Base-by-base conservation (phyloP, 2,329 filamentous ascomycete genomes). In the Fusarium oxysporum region DNA sequence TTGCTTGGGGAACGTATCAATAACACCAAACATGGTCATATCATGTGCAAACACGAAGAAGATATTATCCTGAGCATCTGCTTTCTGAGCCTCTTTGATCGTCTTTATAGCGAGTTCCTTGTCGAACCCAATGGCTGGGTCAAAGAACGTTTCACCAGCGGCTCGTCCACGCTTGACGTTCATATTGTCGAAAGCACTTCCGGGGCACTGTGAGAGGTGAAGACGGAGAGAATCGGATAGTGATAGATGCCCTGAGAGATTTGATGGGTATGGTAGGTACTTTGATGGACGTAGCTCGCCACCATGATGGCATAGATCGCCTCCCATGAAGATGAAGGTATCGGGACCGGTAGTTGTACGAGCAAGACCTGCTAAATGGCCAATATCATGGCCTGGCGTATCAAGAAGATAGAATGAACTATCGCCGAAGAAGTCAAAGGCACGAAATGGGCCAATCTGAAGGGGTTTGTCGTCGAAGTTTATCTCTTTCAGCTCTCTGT, bases 341-440 rank as follows among this genome's bases (percentile, higher is more conserved):
- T 56, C 51, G 0, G 55, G 56, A 0, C 17, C 8, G 3, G 30
- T 58, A 6, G 65, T 69, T 17, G 58, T 74, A 21, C 71, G 72
- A 5, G 47, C 71, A 4, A 74, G 40, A 3, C 68, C 72, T 5
- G 61, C 51, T 13, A 74, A 17, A 9, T 74, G 71, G 0, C 71
- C 71, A 10, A 67, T 53, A 1, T 48, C 41, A 10, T 74, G 72
- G 1, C 72, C 72, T 6, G 71, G 72, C 0, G 68, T 53, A 14
- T 72, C 68, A 1, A 74, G 50, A 6, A 74, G 65, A 17, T 67
- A 74, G 3, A 74, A 74, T 2, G 71, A 74, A 0, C 72, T 68
- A 19, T 74, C 68, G 1, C 28, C 40, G 3, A 74, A 74, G 19
- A 74, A 74, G 30, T 74, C 71, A 5, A 72, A 43, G 0, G 61